A percentile compares a stretch with the other conserved stretches of the same genome.
These are phyloP conservation scores for Camelina hispida DNA, from an alignment of 345 rosid species.

Conservation along the genomic window DNA sequence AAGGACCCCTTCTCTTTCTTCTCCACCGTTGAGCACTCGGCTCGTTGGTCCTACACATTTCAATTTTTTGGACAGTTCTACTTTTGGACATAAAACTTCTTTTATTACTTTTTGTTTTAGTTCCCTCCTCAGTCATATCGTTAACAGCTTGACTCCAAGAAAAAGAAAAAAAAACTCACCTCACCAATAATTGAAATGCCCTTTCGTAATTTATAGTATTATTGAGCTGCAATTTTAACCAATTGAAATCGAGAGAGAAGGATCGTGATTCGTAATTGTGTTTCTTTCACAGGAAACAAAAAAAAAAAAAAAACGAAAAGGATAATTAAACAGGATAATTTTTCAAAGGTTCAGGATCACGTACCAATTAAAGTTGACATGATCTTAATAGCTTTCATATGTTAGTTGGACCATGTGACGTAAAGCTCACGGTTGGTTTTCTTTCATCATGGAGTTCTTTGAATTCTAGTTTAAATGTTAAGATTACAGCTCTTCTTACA, in stretches of 20 bases:
- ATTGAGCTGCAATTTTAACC: slow-evolving; percentile 27
- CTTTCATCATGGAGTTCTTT: slow-evolving; percentile 4
- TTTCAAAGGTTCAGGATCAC: slow-evolving; percentile 19
- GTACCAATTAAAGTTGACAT: slow-evolving; percentile 25
- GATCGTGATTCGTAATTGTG: slow-evolving; percentile 6
- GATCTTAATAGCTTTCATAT: slow-evolving; percentile 11
- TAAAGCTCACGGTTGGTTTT: not conserved
- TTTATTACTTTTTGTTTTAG: not conserved
- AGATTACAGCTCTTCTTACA: not conserved
- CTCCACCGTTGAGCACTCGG: slow-evolving; percentile 42
- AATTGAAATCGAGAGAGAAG: slow-evolving; percentile 6
- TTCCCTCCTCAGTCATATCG: slow-evolving; percentile 6
- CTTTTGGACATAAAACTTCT: slow-evolving; percentile 10
- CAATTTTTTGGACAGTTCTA: slow-evolving; percentile 23
- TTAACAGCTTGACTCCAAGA: slow-evolving; percentile 25
- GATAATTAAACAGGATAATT: slow-evolving; percentile 20
- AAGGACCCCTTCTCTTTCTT: slow-evolving; percentile 30
- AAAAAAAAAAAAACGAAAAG: slow-evolving; percentile 9
- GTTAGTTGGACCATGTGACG: slow-evolving; percentile 10
- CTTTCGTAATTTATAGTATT: slow-evolving; percentile 14
- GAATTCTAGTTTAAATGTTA: not conserved
- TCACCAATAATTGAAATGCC: slow-evolving; percentile 28
- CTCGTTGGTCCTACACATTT: slow-evolving; percentile 12
- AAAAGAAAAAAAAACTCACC: not conserved
- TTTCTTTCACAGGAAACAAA: slow-evolving; percentile 27